Percentiles rank a stretch among this genome's conserved stretches.
These are phyloP conservation scores for Abrus precatorius DNA, from an alignment of 306 rosid species.

Conservation along the genomic window DNA sequence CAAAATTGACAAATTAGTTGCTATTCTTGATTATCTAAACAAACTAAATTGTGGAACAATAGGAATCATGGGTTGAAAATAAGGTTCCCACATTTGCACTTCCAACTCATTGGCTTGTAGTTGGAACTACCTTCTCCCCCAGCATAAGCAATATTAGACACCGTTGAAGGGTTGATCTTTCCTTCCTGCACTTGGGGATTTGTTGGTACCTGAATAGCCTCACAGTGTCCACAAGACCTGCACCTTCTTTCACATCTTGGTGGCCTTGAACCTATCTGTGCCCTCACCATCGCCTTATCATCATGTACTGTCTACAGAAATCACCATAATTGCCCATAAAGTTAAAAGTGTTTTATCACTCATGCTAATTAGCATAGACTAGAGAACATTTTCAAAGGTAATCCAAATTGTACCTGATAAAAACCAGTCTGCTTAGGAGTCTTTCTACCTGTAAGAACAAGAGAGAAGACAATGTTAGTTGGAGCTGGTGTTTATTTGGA, in stretches of 20 bases:
- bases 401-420: slow-evolving; percentile 56
- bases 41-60: slow-evolving; percentile 10
- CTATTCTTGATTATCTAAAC: slow-evolving; percentile 30
- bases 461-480: slow-evolving; percentile 28
- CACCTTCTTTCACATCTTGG: slow-evolving; percentile 92
- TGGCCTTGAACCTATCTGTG: slow-evolving; percentile 85
- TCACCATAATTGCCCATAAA: neutral
- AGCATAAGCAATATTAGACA: slow-evolving; percentile 53
- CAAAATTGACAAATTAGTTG: slow-evolving; percentile 44
- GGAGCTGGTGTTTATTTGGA: neutral
- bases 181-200: slow-evolving; percentile 61
- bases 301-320: slow-evolving; percentile 58
- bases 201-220: slow-evolving; percentile 63
- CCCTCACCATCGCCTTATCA: slow-evolving; percentile 63
- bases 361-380: neutral
- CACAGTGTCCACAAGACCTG: slow-evolving; percentile 76
- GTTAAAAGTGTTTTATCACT: neutral
- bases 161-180: slow-evolving; percentile 55
- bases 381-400: slow-evolving; percentile 6
- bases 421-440: slow-evolving; percentile 47
- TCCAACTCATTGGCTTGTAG: slow-evolving; percentile 98
- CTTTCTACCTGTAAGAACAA: slow-evolving; percentile 62
- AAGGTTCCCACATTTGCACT: slow-evolving; percentile 89
- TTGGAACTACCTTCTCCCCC: slow-evolving; percentile 70
- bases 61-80: slow-evolving; percentile 77